A percentile compares a stretch with the other conserved stretches of the same genome.
Evolutionary conservation across 106 monocot genomes (phyloP).

Genomic region (Ottelia alismoides): DNA sequence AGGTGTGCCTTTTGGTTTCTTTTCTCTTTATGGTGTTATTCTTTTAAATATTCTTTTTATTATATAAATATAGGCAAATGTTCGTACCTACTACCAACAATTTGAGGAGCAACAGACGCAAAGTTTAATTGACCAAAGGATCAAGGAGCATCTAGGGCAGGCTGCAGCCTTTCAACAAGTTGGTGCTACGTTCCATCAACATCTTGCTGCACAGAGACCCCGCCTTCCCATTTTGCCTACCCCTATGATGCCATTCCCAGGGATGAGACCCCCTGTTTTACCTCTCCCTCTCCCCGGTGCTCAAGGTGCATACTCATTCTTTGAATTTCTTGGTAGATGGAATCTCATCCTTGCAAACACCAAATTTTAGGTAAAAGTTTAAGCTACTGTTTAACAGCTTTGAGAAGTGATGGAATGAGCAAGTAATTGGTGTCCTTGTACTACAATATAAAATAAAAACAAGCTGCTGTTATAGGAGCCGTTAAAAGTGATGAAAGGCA

Average conservation of each 20-base stretch:
- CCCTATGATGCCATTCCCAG: conserved; percentile 43
- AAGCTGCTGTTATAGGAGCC: no score
- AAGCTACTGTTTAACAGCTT: no score
- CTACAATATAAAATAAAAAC: no score
- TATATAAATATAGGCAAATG: conserved; percentile 43
- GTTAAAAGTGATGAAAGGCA: no score
- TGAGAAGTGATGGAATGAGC: no score
- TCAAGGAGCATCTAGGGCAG: conserved; percentile 93
- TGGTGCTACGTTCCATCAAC: conserved; percentile 75
- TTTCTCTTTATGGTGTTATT: not conserved
- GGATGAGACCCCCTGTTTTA: conserved; percentile 63
- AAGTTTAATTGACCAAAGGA: conserved; percentile 91
- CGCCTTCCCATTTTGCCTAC: conserved; percentile 62
- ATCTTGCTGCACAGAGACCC: conserved; percentile 46
- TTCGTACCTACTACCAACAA: conserved; percentile 83
- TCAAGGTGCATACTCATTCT: not conserved
- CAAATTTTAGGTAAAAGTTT: no score
- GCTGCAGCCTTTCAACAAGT: conserved; percentile 76
- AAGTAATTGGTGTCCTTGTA: no score
- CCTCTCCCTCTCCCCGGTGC: conserved; percentile 39
- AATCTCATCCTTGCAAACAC: no score
- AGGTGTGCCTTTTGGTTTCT: conserved; percentile 27
- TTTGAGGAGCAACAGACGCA: conserved; percentile 96
- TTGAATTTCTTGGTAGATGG: conserved; percentile 37
- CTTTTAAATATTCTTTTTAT: not conserved